Conservation (phyloP, 805 yeast genomes). For the Nakazawaea pomicola region DNA sequence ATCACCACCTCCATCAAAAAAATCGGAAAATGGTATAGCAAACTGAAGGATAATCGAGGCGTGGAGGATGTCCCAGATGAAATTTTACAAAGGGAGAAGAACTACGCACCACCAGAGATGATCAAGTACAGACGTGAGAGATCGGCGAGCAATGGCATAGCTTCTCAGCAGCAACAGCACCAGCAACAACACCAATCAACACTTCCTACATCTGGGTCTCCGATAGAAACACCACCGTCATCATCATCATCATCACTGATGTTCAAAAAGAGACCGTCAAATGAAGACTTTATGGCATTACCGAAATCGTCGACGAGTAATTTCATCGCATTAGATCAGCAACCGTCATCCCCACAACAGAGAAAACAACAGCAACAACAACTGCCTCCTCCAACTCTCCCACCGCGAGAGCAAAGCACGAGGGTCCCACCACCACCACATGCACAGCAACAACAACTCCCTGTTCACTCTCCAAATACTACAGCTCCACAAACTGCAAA, state of each 20-base stretch:
- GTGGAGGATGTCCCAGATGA: slow-evolving; percentile 12
- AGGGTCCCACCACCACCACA: no score
- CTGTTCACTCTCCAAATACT: no score
- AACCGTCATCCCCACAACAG: no score
- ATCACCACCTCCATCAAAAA: slow-evolving; percentile 47
- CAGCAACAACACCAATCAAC: neutral
- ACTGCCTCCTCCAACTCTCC: no score
- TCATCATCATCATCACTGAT: neutral
- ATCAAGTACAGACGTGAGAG: slow-evolving; percentile 30
- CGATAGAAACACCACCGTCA: neutral
- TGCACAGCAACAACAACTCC: no score
- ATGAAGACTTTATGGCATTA: slow-evolving; percentile 1
- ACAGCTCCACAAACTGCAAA: no score
- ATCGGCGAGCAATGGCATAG: no score
- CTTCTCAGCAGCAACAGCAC: neutral
- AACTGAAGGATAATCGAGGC: slow-evolving; percentile 23
- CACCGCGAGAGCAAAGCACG: no score
- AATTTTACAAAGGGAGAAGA: slow-evolving; percentile 9
- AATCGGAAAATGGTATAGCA: slow-evolving; percentile 67
- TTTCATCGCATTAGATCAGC: neutral
- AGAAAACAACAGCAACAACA: no score
- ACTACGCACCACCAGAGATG: slow-evolving; percentile 55
- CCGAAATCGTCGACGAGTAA: neutral
- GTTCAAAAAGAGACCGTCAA: slow-evolving; percentile 1
- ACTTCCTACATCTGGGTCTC: neutral